These are phyloP conservation scores for Penicillium antarcticum DNA, from an alignment of 495 filamentous ascomycete genomes.

Conservation along the genomic window DNA sequence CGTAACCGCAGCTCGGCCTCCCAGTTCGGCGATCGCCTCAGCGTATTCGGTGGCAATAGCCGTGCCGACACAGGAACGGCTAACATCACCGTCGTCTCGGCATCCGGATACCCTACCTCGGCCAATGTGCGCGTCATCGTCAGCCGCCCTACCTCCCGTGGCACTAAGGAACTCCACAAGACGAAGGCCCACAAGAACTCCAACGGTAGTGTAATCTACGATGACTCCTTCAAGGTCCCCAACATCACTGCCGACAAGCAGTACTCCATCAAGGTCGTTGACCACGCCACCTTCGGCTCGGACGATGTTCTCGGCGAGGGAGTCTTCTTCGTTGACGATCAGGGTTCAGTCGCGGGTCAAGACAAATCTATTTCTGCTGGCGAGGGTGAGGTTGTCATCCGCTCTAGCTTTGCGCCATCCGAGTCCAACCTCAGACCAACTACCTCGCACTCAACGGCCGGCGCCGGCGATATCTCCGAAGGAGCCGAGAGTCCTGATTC, in stretches of 20 bases:
- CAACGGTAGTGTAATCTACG: constrained; percentile 56
- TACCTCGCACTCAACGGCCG: constrained; percentile 37
- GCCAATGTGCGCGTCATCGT: constrained; percentile 81
- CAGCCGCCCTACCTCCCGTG: constrained; percentile 61
- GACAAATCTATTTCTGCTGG: constrained; percentile 76
- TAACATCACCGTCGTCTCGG: constrained; percentile 74
- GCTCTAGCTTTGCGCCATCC: constrained; percentile 55
- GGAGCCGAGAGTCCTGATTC: constrained; percentile 54
- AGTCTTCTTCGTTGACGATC: constrained; percentile 87
- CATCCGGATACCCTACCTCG: constrained; percentile 69
- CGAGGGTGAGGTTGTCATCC: constrained; percentile 61
- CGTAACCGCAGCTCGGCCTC: constrained; percentile 68
- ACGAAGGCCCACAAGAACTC: constrained; percentile 72
- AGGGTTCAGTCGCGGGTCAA: constrained; percentile 54
- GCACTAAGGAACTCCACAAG: constrained; percentile 76
- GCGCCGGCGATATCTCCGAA: constrained; percentile 27
- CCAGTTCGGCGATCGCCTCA: constrained; percentile 41
- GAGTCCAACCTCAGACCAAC: constrained; percentile 31
- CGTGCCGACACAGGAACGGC: constrained; percentile 67
- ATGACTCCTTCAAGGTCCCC: constrained; percentile 73
- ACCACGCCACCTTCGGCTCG: constrained; percentile 76
- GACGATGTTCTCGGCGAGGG: constrained; percentile 80
- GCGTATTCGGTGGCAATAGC: constrained; percentile 48
- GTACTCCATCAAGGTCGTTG: constrained; percentile 80
- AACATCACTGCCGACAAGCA: constrained; percentile 75